Evolutionary conservation across 768 basidiomycete genomes (phyloP).

Genomic region (Hydnum rufescens): DNA sequence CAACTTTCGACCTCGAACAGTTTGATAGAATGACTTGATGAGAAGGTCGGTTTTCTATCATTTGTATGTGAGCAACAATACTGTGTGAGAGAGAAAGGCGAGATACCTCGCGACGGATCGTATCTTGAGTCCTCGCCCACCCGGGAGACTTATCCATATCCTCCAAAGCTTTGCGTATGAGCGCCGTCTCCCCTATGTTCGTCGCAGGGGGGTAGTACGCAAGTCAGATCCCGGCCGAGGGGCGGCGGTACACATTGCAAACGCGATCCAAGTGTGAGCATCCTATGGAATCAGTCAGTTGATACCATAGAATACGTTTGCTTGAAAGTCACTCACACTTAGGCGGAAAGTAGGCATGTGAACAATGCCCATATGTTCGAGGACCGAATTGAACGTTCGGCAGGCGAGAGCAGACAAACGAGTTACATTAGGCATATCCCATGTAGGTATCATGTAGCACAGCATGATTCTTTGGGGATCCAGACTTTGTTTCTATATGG

Average conservation of each 20-base stretch:
- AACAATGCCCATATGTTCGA: conserved; percentile 20
- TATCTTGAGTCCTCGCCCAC: not conserved
- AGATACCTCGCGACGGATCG: not conserved
- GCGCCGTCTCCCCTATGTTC: not conserved
- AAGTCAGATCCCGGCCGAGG: not conserved
- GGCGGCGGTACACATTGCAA: conserved; percentile 19
- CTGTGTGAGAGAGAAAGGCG: not conserved
- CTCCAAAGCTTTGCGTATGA: not conserved
- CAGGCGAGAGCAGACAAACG: conserved; percentile 19
- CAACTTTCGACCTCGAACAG: not conserved
- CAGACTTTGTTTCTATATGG: too few species aligned
- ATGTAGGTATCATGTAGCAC: conserved; percentile 18
- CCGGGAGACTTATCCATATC: not conserved
- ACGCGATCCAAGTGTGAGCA: conserved; percentile 18
- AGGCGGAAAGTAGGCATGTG: conserved; percentile 21
- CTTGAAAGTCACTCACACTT: not conserved
- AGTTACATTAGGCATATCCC: conserved; percentile 17
- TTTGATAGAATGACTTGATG: conserved; percentile 8
- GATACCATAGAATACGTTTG: not conserved
- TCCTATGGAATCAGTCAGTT: conserved; percentile 6
- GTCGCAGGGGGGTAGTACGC: not conserved
- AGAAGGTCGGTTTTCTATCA: conserved; percentile 21
- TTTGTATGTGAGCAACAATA: not conserved
- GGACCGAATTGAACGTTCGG: conserved; percentile 18
- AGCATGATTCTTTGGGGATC: not conserved